phyloP scores from a whole-genome alignment of 306 rosid species.

The Quercus engelmannii region DNA sequence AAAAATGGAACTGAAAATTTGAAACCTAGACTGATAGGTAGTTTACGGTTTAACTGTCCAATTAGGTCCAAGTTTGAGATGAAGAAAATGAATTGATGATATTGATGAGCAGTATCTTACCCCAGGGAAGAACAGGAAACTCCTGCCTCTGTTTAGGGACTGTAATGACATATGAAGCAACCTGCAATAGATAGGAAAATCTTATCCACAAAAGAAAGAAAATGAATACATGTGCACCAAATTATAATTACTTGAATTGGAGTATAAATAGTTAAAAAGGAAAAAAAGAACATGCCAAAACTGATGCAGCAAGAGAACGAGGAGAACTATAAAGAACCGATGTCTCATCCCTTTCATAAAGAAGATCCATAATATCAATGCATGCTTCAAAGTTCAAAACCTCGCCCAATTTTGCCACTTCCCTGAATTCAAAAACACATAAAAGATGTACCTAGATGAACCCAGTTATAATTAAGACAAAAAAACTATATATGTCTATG shows the following conservation, averaged over 20 bases:
- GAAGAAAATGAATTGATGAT: not conserved
- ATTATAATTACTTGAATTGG: not conserved
- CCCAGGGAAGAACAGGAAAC: constrained; percentile 88
- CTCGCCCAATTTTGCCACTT: constrained; percentile 75
- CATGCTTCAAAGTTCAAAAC: constrained; percentile 70
- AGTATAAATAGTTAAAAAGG: not conserved
- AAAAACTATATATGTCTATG: constrained; percentile 5
- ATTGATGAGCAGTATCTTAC: constrained; percentile 39
- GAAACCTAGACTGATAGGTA: not conserved
- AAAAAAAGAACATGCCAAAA: constrained; percentile 46
- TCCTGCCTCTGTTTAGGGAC: constrained; percentile 77
- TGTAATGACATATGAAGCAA: constrained; percentile 66
- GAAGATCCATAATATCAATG: constrained; percentile 84
- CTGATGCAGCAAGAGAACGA: constrained; percentile 66
- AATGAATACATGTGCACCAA: not conserved
- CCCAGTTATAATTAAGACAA: not conserved
- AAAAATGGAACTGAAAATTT: not conserved
- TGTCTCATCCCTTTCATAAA: constrained; percentile 76
- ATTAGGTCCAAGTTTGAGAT: not conserved
- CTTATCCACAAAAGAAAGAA: not conserved
- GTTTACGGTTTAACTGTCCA: not conserved
- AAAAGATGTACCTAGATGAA: not conserved
- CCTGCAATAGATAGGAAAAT: constrained; percentile 37
- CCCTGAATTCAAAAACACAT: constrained; percentile 45
- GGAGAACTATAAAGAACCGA: constrained; percentile 49